A percentile compares a stretch with the other conserved stretches of the same genome.
Conservation (phyloP, 768 basidiomycete species). For the Suillus placidus region DNA sequence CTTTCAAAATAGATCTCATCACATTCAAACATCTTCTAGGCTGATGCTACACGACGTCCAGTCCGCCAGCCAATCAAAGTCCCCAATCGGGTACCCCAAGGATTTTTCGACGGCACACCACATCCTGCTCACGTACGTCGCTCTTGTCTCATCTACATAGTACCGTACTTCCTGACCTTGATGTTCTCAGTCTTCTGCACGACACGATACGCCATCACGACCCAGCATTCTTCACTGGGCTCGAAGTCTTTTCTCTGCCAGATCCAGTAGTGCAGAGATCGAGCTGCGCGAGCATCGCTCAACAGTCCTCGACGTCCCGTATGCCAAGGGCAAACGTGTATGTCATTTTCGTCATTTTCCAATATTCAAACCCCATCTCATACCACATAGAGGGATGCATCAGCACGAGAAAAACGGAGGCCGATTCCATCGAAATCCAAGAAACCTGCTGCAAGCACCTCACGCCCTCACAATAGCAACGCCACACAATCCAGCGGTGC, state of each 20-base stretch:
- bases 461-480: too few species aligned
- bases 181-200: not conserved
- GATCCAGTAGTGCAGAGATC: not conserved
- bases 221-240: not conserved
- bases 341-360: too few species aligned
- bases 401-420: too few species aligned
- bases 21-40: too few species aligned
- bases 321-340: too few species aligned
- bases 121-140: not conserved
- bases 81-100: not conserved
- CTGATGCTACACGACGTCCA: not conserved
- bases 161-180: not conserved
- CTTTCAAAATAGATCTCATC: too few species aligned
- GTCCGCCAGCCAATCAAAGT: not conserved
- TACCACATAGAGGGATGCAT: too few species aligned
- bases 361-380: too few species aligned
- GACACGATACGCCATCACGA: not conserved
- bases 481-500: too few species aligned
- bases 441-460: too few species aligned
- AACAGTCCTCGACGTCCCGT: not conserved
- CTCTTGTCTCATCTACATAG: not conserved
- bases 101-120: not conserved
- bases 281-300: not conserved
- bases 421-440: too few species aligned
- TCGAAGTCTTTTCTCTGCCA: not conserved